phyloP scores from a whole-genome alignment of 2,329 filamentous ascomycete species.

The Aureobasidium sp. region DNA sequence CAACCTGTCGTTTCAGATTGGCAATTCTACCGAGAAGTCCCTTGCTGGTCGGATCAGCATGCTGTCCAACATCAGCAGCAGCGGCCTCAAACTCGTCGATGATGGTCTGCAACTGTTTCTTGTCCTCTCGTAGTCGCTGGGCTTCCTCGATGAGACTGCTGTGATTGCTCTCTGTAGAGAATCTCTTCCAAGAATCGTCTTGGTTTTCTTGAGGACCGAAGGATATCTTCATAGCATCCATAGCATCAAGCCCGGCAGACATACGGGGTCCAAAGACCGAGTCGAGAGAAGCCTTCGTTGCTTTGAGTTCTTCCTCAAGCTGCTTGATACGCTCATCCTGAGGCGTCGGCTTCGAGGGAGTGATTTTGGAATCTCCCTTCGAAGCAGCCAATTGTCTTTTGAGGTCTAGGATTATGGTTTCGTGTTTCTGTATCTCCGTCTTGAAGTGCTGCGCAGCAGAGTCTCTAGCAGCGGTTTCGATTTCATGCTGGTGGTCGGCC shows the following conservation, averaged over 20 bases:
- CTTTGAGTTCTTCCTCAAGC: not conserved
- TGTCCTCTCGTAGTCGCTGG: not conserved
- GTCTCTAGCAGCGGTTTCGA: not conserved
- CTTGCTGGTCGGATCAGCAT: not conserved
- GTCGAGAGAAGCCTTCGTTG: not conserved
- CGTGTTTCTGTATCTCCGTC: too few relatives aligned
- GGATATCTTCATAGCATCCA: not conserved
- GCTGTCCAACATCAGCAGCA: not conserved
- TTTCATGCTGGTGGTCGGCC: too few relatives aligned
- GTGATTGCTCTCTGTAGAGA: not conserved
- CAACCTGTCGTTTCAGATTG: not conserved
- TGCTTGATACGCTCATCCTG: not conserved
- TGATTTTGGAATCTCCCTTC: too few relatives aligned
- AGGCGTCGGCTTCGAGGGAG: not conserved
- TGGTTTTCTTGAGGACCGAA: not conserved
- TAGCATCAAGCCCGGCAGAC: too few relatives aligned
- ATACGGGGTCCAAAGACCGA: too few relatives aligned
- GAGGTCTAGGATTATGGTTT: too few relatives aligned
- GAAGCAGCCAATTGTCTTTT: too few relatives aligned
- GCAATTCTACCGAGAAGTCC: not conserved
- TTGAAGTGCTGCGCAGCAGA: too few relatives aligned
- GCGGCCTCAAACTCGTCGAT: not conserved
- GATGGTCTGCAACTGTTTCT: not conserved
- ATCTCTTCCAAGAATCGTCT: not conserved
- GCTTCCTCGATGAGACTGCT: not conserved